Evolutionary conservation across 371 early-diverging fungal species (phyloP), one percentile per base, ranked within the genome.

Genomic region (Mortierella sp.): DNA sequence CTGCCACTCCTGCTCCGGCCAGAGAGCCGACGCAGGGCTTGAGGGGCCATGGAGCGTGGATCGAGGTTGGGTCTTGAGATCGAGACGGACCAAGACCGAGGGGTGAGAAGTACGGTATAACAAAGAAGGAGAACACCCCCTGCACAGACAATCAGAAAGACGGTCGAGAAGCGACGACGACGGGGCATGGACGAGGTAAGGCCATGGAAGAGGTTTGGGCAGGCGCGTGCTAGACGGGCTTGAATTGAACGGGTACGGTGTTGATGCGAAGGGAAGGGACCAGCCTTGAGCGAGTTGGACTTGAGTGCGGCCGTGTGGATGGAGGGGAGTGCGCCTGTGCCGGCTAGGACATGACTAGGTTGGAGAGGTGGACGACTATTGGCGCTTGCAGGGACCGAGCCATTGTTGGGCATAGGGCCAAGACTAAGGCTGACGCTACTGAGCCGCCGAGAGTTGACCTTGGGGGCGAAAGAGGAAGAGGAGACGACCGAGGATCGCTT

Each of bases 161-260:
- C 44, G 26, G 69, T 56, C 53, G 57, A 21, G 18, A 59, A 26
- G 37, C 50, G 64, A 53, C 72, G 76, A 50, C 79, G 68, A 11
- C 73, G 70, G 37, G 67, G 50, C 5, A 70, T 26, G 9, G 37
- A 37, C 37, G 37, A 37, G 9, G 37, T 5, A 9, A 37, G 37
- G 26, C 73, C 70, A 26, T 72, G 73, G 55, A 79, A 23, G 14
- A 79, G 53, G 0, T 65, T 56, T 3, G 79, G 79, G 14, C 69
- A 79, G 9, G 37, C 25, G 0, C 79, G 51, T n/a, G 73, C 65
- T 29, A 79, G 30, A 37, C 66, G 60, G n/a, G 79, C 79, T 56
- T 79, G 66, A 60, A 79, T 47, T 1, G 79, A 66, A 29, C 59
- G 73, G 48, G 62, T 73, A 19, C 79, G 62, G 60, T 79, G 79